Base-by-base conservation (phyloP, 2,329 filamentous ascomycete species). In the Alternaria sp. region DNA sequence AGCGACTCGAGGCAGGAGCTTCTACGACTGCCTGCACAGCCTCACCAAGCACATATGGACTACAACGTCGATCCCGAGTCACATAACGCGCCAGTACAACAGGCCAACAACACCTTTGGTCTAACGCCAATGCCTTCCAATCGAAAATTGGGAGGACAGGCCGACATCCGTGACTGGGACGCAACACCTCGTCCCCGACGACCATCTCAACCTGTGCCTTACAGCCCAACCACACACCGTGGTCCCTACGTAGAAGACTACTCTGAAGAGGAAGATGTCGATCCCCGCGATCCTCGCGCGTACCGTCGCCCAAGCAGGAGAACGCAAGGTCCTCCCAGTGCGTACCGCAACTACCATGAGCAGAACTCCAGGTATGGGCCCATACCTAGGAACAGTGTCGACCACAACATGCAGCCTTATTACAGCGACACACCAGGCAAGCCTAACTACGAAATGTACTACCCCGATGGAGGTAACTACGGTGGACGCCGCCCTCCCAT, bases 1-100 rank as follows among this genome's bases (percentile, higher is more conserved):
- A 70, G 63, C 9, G 73, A 73, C 9, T 76, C 72, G 21, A 68
- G 69, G 18, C 72, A 73, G 57, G 70, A 75, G n/a, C 65, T 78
- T 18, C 69, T 78, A 6, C 72, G 74, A 12, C 64, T 74, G 5
- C 74, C 76, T 21, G 69, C 69, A 30, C 73, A 74, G 45, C 73
- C 74, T 23, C 63, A 71, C 30, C 68, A 69, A 47, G 75, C 73
- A 41, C 71, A 74, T 47, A 49, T 75, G n/a, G 64, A 73, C 21
- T 44, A 47, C n/a, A 55, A 41, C 18, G 45, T 67, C 23, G 67
- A 67, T 10, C 26, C 66, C 1, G 45, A 68, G 14, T 65, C 71
- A 20, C 72, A 72, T 23, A 43, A 55, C 11, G 57, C 49, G 21
- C 62, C 70, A 21, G 54, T 49, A n/a, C 53, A 68, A 7, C 63